Evolutionary conservation across 768 basidiomycete species (phyloP).

Genomic region (Mycena maculata): DNA sequence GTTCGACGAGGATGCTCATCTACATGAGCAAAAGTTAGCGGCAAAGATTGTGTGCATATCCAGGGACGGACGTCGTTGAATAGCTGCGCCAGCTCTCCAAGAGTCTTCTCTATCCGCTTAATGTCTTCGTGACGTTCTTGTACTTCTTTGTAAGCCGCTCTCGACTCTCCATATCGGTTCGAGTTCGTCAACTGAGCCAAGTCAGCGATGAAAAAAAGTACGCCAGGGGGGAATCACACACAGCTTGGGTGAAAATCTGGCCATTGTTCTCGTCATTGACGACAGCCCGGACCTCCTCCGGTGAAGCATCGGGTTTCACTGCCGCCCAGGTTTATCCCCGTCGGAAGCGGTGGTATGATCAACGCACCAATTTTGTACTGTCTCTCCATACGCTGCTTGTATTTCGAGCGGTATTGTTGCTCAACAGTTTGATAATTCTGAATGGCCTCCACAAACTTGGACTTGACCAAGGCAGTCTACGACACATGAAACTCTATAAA

Average conservation of each 20-base stretch:
- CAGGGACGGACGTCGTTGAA: conserved; percentile 89
- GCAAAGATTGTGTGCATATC: not conserved
- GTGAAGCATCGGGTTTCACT: conserved; percentile 95
- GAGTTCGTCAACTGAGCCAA: conserved; percentile 81
- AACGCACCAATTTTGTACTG: conserved; percentile 86
- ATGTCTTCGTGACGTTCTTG: conserved; percentile 97
- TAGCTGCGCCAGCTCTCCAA: conserved; percentile 92
- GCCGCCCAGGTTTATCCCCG: not conserved
- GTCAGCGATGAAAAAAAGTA: conserved; percentile 1
- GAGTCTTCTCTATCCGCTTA: conserved; percentile 92
- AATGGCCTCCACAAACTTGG: conserved; percentile 86
- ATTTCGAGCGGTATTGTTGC: conserved; percentile 79
- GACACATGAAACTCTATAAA: not conserved
- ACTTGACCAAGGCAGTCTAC: conserved; percentile 72
- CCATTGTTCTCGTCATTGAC: conserved; percentile 84
- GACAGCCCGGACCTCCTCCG: conserved; percentile 88
- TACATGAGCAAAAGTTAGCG: conserved; percentile 43
- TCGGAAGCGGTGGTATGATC: not conserved
- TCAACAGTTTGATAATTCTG: conserved; percentile 89
- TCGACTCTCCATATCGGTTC: conserved; percentile 90
- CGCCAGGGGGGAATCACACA: conserved; percentile 45
- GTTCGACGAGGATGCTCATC: conserved; percentile 96
- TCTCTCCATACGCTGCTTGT: conserved; percentile 85
- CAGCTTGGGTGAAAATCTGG: conserved; percentile 93
- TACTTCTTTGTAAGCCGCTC: conserved; percentile 94